Conservation (phyloP, 495 filamentous ascomycete genomes). For the Penicillium herquei region DNA sequence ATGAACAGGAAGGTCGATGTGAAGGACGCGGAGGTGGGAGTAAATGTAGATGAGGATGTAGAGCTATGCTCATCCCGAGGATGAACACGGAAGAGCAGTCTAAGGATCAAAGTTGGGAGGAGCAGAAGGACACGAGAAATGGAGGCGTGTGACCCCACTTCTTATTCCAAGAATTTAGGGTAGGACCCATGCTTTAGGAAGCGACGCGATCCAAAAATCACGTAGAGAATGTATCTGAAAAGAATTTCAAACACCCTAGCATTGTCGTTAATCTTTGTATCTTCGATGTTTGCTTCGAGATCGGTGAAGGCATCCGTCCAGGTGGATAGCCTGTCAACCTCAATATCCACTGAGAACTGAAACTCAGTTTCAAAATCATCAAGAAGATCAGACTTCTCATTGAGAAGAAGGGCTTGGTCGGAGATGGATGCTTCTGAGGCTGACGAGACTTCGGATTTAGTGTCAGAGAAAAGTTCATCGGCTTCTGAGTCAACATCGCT, state of each 20-base stretch:
- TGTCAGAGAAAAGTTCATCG: neutral
- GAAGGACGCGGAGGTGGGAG: too few relatives aligned
- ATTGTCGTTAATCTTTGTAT: neutral
- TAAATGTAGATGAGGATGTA: too few relatives aligned
- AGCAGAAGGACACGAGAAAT: too few relatives aligned
- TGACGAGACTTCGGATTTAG: neutral
- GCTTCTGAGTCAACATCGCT: neutral
- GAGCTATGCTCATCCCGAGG: too few relatives aligned
- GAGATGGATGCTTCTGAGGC: neutral
- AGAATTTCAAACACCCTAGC: constrained; percentile 7
- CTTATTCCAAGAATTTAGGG: too few relatives aligned
- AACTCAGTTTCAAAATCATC: neutral
- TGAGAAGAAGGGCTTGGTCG: neutral
- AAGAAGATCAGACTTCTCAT: neutral
- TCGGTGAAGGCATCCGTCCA: constrained; percentile 1
- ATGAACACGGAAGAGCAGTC: too few relatives aligned
- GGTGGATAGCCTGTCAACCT: neutral
- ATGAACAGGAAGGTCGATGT: too few relatives aligned
- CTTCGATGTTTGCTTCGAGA: neutral
- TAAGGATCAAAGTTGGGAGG: too few relatives aligned
- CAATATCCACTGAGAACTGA: neutral
- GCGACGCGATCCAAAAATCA: constrained; percentile 3
- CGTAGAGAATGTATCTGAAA: constrained; percentile 4
- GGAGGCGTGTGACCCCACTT: too few relatives aligned
- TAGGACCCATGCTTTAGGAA: neutral